Evolutionary conservation across 2,329 filamentous ascomycete species (phyloP).

Genomic region (Hypoxylon sp.): DNA sequence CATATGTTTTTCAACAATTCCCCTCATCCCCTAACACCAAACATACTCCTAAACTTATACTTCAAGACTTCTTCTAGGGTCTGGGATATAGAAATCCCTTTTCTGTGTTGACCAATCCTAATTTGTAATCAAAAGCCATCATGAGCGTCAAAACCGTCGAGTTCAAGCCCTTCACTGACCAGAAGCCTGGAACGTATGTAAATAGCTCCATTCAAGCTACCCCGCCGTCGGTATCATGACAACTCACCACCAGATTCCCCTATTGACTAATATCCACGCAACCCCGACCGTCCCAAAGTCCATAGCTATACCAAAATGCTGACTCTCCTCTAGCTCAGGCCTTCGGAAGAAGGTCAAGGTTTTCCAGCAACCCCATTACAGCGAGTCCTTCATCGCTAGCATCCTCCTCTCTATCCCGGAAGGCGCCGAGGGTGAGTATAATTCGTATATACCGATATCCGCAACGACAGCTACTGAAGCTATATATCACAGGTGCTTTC

Average conservation of each 20-base stretch:
- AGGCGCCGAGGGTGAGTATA: constrained; percentile 78
- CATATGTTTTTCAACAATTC: constrained; percentile 42
- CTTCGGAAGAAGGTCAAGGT: constrained; percentile 99
- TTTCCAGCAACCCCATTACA: constrained; percentile 96
- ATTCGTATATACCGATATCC: not conserved
- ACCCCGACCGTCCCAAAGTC: not conserved
- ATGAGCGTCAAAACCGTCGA: constrained; percentile 85
- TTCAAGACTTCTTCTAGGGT: constrained; percentile 28
- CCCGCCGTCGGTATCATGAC: constrained; percentile 51
- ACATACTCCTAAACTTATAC: constrained; percentile 10
- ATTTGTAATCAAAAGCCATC: constrained; percentile 33
- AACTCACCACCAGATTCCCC: constrained; percentile 7
- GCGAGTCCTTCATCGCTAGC: constrained; percentile 93
- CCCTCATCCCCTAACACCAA: constrained; percentile 27
- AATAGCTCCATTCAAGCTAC: constrained; percentile 52
- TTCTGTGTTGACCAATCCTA: not conserved
- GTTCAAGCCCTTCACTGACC: constrained; percentile 89
- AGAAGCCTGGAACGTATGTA: constrained; percentile 99
- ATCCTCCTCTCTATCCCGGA: constrained; percentile 97
- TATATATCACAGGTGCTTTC: constrained; percentile 70
- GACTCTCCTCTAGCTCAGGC: constrained; percentile 77
- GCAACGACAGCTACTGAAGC: constrained; percentile 23
- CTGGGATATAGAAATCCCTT: constrained; percentile 3
- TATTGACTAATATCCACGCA: constrained; percentile 2
- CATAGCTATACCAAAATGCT: constrained; percentile 27